Evolutionary conservation across 2,329 filamentous ascomycete genomes (phyloP).

Genomic region (Alternaria ventricosa): DNA sequence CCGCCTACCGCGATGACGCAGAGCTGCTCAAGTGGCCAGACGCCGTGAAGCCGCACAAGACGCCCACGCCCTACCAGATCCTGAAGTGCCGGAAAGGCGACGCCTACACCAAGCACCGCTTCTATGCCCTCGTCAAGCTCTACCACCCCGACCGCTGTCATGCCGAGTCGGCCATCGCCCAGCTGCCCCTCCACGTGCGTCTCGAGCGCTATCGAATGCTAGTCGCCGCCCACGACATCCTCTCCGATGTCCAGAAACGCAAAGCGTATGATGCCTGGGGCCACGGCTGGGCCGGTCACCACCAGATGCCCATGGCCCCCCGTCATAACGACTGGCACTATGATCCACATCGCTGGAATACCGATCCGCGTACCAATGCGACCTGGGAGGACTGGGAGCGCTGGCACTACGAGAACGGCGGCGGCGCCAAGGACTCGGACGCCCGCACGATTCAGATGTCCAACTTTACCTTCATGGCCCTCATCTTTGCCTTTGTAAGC

Average conservation of each 20-base stretch:
- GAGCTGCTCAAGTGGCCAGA: slow-evolving; percentile 44
- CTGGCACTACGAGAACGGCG: slow-evolving; percentile 45
- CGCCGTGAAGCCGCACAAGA: slow-evolving; percentile 44
- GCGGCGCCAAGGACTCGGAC: slow-evolving; percentile 46
- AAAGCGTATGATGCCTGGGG: slow-evolving; percentile 83
- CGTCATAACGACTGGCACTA: slow-evolving; percentile 32
- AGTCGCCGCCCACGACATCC: slow-evolving; percentile 84
- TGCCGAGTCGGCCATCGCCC: slow-evolving; percentile 47
- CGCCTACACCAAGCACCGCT: slow-evolving; percentile 81
- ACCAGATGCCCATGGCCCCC: slow-evolving; percentile 26
- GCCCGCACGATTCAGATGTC: slow-evolving; percentile 69
- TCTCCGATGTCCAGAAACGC: slow-evolving; percentile 80
- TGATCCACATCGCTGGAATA: slow-evolving; percentile 41
- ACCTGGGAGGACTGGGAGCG: slow-evolving; percentile 98
- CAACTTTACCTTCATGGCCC: slow-evolving; percentile 76
- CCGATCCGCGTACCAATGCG: slow-evolving; percentile 71
- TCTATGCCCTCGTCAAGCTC: slow-evolving; percentile 90
- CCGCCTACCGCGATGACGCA: slow-evolving; percentile 20
- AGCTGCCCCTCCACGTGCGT: slow-evolving; percentile 64
- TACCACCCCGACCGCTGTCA: slow-evolving; percentile 83
- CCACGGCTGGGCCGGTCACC: slow-evolving; percentile 71
- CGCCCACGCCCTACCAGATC: slow-evolving; percentile 89
- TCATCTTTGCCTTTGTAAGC: slow-evolving; percentile 73
- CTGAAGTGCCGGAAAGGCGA: slow-evolving; percentile 67
- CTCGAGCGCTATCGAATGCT: slow-evolving; percentile 91